These are phyloP conservation scores for Grifola frondosa DNA, from an alignment of 1,284 basidiomycete genomes.

Conservation along the genomic window DNA sequence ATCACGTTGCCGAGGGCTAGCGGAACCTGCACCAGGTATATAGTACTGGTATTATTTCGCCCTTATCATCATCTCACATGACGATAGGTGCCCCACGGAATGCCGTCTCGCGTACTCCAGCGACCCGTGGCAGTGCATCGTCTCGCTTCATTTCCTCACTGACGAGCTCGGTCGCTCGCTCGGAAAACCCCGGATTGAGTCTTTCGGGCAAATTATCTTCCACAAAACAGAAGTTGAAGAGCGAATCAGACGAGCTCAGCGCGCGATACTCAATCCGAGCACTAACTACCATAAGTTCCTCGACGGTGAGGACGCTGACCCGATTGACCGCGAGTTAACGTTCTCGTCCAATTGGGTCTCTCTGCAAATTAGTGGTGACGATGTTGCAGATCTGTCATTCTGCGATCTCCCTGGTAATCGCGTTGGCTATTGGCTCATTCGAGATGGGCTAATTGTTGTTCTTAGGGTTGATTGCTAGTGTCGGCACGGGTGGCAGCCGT, in stretches of 20 bases:
- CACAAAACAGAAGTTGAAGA: slow-evolving; percentile 59
- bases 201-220: slow-evolving; percentile 55
- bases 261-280: slow-evolving; percentile 67
- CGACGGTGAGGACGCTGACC: slow-evolving; percentile 31
- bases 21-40: slow-evolving; percentile 64
- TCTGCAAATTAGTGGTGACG: slow-evolving; percentile 63
- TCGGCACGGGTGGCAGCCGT: slow-evolving; percentile 46
- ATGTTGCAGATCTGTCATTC: slow-evolving; percentile 72
- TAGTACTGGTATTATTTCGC: background rate
- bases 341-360: slow-evolving; percentile 69
- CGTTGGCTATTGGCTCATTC: background rate
- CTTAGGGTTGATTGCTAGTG: slow-evolving; percentile 66
- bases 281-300: slow-evolving; percentile 37
- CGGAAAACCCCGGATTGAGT: slow-evolving; percentile 38
- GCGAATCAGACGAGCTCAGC: slow-evolving; percentile 66
- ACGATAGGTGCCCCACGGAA: slow-evolving; percentile 67
- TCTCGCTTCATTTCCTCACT: slow-evolving; percentile 48
- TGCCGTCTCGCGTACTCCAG: slow-evolving; percentile 53
- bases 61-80: slow-evolving; percentile 2
- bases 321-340: slow-evolving; percentile 37
- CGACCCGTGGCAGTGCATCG: slow-evolving; percentile 56
- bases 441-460: background rate
- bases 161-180: slow-evolving; percentile 45
- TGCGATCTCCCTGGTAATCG: slow-evolving; percentile 63
- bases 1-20: slow-evolving; percentile 64